phyloP scores from a whole-genome alignment of 2,329 filamentous ascomycete species.

The Cytospora paraplurivora region DNA sequence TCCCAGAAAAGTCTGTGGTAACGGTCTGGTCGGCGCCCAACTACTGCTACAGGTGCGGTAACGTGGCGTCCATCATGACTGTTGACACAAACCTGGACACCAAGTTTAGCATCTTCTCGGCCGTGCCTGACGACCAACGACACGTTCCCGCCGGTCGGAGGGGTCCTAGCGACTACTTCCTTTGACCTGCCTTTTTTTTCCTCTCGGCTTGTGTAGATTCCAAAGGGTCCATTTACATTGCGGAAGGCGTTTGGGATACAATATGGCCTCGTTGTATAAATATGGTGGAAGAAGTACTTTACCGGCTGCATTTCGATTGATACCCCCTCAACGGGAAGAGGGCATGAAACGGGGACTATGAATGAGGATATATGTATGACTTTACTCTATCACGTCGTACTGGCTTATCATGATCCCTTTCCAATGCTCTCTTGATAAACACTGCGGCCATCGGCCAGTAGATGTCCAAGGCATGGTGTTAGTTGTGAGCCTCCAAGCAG shows the following conservation, averaged over 20 bases:
- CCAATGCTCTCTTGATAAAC: background rate
- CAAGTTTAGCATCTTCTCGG: constrained; percentile 89
- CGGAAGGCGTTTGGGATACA: constrained; percentile 30
- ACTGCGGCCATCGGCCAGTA: background rate
- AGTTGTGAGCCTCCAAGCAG: background rate
- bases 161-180: constrained; percentile 71
- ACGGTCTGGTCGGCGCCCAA: constrained; percentile 99
- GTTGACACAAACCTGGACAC: constrained; percentile 82
- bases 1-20: constrained; percentile 90
- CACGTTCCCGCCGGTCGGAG: constrained; percentile 74
- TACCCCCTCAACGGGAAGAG: constrained; percentile 29
- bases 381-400: constrained; percentile 1
- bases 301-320: constrained; percentile 28
- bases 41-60: constrained; percentile 93
- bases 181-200: constrained; percentile 45
- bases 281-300: constrained; percentile 26
- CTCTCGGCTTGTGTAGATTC: constrained; percentile 26
- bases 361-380: constrained; percentile 24
- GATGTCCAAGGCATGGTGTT: background rate
- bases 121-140: constrained; percentile 82
- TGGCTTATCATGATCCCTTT: background rate
- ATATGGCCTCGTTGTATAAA: constrained; percentile 25
- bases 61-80: constrained; percentile 95
- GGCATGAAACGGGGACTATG: constrained; percentile 25
- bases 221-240: constrained; percentile 26